Base-by-base conservation (phyloP, 306 rosid species). In the Vigna hirtella region DNA sequence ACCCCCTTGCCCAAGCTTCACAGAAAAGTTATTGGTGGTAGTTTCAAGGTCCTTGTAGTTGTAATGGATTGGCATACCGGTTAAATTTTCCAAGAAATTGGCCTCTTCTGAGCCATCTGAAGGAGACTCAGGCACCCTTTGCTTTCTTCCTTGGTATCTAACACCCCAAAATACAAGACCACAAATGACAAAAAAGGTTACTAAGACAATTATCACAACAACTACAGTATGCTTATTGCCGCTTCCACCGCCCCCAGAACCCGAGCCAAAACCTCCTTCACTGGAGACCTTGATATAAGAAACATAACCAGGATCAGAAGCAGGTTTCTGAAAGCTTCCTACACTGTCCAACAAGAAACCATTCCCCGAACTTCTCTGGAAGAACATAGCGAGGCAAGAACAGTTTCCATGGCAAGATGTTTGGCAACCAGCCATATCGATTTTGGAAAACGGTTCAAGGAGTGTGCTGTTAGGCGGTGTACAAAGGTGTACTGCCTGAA, bases 1-100 rank as follows among this genome's bases (percentile, higher is more conserved):
- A 56, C 99, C 99, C 3, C 97, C 97, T 59, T 88, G 93, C 0
- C 99, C 99, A 36, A 95, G 98, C 87, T 88, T 95, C 78, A 81
- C 82, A 2, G 93, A 79, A 84, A 92, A 95, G 82, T 87, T 87
- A 56, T 78, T 88, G 18, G 99, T 91, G 15, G 20, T 18, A 18
- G 20, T 18, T 18, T 18, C 20, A 18, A 18, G 20, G 20, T 18
- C 20, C 20, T 18, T 78, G 86, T 86, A 92, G 68, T 86, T 88
- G 82, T 72, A 95, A 57, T 98, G 97, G 38, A 91, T 61, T 1
- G 98, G 94, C 90, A 90, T 79, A 34, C 98, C 94, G 0, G 93
- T 69, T 40, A 94, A 79, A 80, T 74, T 87, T 85, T 88, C 93
- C 84, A 89, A 81, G 88, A 92, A 95, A 83, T 88, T 91, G 77